Base-by-base conservation (phyloP, 768 basidiomycete species). In the Psilocybe subaeruginosa region DNA sequence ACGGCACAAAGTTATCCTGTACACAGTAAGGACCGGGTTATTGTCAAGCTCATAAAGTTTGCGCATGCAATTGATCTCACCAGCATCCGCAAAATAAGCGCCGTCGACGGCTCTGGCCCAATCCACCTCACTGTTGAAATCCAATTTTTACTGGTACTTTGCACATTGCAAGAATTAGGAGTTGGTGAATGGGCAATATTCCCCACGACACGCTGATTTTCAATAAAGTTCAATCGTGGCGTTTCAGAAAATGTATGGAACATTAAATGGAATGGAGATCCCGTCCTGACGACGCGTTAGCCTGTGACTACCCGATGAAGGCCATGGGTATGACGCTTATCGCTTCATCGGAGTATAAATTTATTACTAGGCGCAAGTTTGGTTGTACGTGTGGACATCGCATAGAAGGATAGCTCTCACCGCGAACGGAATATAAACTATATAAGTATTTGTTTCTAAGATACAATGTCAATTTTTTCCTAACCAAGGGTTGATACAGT, bases 301-400 rank as follows among this genome's bases (percentile, higher is more conserved):
- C 39, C 0, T 54, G 41, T 16, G 50, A 63, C 48, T 63, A 59
- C 2, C 8, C 61, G 45, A 61, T 17, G 54, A 47, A 41, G 33
- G 62, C 65, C 4, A 8, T 61, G 48, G 27, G 19, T 1, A 5
- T 59, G 35, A 41, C 48, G 0, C 48, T 56, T 0, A 16, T 23
- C 2, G 30, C 33, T 4, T n/a, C 16, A 11, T 29, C 23, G 19
- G 53, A 55, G 29, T 17, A 16, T 2, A 53, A 49, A 35, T 60
- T 55, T 27, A 14, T 56, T 8, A 48, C 35, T 33, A 60, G 55
- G 50, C 58, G 27, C 54, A 66, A 64, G 50, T 64, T 61, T 51
- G 67, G 65, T 11, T 66, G 65, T 59, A 64, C 62, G 2, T 68
- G 65, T 30, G 67, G 65, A 19, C 30, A 9, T 7, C 66, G 66